Base-by-base conservation (phyloP, 2,329 filamentous ascomycete genomes). In the Fusarium sp. region DNA sequence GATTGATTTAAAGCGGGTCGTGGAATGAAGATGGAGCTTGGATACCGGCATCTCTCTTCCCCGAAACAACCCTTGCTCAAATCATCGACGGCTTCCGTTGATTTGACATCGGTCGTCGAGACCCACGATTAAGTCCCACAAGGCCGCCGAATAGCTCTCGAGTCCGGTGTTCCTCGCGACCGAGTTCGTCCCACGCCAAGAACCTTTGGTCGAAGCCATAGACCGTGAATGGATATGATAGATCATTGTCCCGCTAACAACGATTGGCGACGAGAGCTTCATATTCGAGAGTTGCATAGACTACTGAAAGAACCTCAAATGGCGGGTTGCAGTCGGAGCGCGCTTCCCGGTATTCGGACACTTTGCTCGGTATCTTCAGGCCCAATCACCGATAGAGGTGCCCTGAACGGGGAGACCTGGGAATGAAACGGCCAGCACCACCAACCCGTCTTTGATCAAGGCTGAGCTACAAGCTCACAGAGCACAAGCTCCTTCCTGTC, bases 131-230 rank as follows among this genome's bases (percentile, higher is more conserved):
- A 30, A 30, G 53, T 71, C 53, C 69, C 69, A 72, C 68, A 68
- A 63, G 63, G 68, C 47, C 66, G 7, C 24, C 30, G 41, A 70
- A 38, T 66, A 56, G 35, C 42, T 38, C 36, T 58, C 41, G 22
- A 61, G 57, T 54, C 71, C 55, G 63, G 24, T 48, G 32, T 28
- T 58, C 42, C 35, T 64, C 50, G 59, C 51, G 63, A 56, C 56
- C 35, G 38, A 57, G 67, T 69, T 51, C 51, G 72, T 54, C 47
- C 55, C 56, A 36, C 48, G 68, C 72, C 68, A 75, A 75, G 68
- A 57, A 47, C 11, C 28, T 42, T 42, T 65, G 56, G 28, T 63
- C 48, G 35, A 66, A 66, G 53, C 72, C 50, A 74, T 75, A 38
- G 41, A 61, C 26, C 35, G 32, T 45, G 32, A 68, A 68, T 39